phyloP scores from a whole-genome alignment of 2,329 filamentous ascomycete species.

The Aureobasidium sp. region DNA sequence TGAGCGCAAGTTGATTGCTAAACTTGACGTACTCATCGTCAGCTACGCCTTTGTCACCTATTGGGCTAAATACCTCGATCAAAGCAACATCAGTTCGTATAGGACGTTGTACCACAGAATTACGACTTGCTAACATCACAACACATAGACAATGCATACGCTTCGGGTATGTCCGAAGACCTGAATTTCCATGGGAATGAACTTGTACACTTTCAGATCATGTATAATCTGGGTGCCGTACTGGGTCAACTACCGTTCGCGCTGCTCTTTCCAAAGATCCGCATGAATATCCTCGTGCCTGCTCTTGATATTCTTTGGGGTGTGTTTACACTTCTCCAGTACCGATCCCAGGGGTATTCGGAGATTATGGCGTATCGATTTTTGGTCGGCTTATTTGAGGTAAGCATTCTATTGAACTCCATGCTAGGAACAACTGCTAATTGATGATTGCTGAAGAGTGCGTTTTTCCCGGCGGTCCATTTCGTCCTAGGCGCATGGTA shows the following conservation, averaged over 20 bases:
- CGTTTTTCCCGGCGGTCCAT: slow-evolving; percentile 17
- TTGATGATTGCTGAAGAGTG: not conserved
- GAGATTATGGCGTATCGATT: slow-evolving; percentile 14
- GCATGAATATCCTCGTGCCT: slow-evolving; percentile 45
- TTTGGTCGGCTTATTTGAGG: slow-evolving; percentile 16
- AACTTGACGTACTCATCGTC: slow-evolving; percentile 48
- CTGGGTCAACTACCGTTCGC: slow-evolving; percentile 44
- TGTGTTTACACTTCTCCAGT: slow-evolving; percentile 49
- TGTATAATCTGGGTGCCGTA: slow-evolving; percentile 44
- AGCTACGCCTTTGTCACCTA: slow-evolving; percentile 48
- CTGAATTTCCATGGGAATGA: slow-evolving; percentile 44
- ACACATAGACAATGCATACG: slow-evolving; percentile 45
- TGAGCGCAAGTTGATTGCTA: slow-evolving; percentile 45
- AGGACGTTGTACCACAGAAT: not conserved
- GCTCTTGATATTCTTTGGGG: slow-evolving; percentile 45
- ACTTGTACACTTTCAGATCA: slow-evolving; percentile 47
- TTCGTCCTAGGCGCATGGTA: too few relatives aligned
- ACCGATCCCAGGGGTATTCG: slow-evolving; percentile 39
- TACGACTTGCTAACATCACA: not conserved
- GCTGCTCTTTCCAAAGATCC: slow-evolving; percentile 36
- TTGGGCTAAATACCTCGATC: slow-evolving; percentile 50
- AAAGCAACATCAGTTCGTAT: slow-evolving; percentile 43
- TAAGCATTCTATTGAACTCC: too few relatives aligned
- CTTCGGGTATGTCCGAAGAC: slow-evolving; percentile 47
- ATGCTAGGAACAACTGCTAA: not conserved